Base-by-base conservation (phyloP, 352 stramenopile genomes). In the Albugo candida region DNA sequence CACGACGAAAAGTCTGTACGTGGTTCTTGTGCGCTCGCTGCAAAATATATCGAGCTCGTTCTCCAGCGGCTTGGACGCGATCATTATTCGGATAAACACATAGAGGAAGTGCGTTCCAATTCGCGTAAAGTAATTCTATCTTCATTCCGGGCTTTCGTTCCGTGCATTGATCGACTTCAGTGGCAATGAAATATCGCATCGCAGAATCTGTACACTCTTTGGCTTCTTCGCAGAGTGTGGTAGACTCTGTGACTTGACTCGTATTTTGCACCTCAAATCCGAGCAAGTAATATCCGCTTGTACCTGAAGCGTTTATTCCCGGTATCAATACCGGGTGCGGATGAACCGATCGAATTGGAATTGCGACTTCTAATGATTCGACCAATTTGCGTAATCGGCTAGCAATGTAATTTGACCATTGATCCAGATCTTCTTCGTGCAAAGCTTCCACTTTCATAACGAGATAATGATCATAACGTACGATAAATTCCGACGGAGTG, bases 381-480 rank as follows among this genome's bases (percentile, higher is more conserved):
- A 92, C 79, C 11, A 92, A 58, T 51, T 88, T 88, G 12, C 79
- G 72, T 17, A 71, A 83, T n/a, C 76, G 73, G 38, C 74, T 86
- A 14, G 70, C 67, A 6, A 92, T 73, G 55, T 87, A 87, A 41
- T 67, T 81, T 8, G 67, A 63, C 66, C 72, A 85, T 51, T 82
- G 67, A 24, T 49, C 63, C 19, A 86, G 48, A 13, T 72, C 58
- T 36, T 82, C 66, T 4, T 83, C 74, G 44, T 48, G 67, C n/a
- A 60, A 45, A 11, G 70, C 67, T 11, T 54, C 37, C 17, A 92
- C 20, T 46, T 83, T 61, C n/a, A 89, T 54, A 8, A 71, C 60
- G 14, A 92, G 44, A 49, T 89, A 80, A 57, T 89, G 69, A 42
- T 91, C 77, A 48, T 92, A 92, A 44, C 68, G 76, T 34, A 91